phyloP scores from a whole-genome alignment of 495 filamentous ascomycete species.

The Choiromyces venosus region DNA sequence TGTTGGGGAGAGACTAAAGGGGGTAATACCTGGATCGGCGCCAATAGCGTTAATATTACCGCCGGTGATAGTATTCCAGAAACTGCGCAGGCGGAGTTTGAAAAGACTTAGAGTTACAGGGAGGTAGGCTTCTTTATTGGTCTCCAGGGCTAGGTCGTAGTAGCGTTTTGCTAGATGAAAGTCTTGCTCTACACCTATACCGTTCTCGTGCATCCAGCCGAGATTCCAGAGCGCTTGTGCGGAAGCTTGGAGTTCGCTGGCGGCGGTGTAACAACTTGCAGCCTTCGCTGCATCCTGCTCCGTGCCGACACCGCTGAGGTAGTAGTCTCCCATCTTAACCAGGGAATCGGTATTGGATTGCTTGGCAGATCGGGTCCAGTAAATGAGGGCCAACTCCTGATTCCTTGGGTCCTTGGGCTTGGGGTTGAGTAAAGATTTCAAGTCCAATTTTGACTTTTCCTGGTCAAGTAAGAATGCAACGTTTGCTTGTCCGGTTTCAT shows the following conservation, averaged over 20 bases:
- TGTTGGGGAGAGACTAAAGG: not conserved
- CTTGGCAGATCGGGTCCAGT: constrained; percentile 93
- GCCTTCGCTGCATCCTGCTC: constrained; percentile 75
- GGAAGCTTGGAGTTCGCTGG: constrained; percentile 82
- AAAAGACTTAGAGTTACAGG: constrained; percentile 82
- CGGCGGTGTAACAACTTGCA: constrained; percentile 83
- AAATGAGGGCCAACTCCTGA: constrained; percentile 67
- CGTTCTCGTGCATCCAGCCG: constrained; percentile 99
- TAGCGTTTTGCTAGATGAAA: constrained; percentile 95
- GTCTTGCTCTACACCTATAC: constrained; percentile 85
- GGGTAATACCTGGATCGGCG: constrained; percentile 69
- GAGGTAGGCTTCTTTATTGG: constrained; percentile 89
- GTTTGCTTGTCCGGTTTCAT: constrained; percentile 87
- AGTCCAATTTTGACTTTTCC: constrained; percentile 58
- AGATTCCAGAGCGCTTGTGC: constrained; percentile 96
- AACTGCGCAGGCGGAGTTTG: constrained; percentile 76
- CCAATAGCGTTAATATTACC: constrained; percentile 85
- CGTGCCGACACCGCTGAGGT: constrained; percentile 72
- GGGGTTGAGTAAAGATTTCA: constrained; percentile 44
- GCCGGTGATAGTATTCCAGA: constrained; percentile 88
- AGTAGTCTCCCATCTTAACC: constrained; percentile 99
- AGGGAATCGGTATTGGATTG: constrained; percentile 89
- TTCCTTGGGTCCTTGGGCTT: constrained; percentile 18
- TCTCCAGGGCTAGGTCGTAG: constrained; percentile 87
- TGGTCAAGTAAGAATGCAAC: constrained; percentile 89